phyloP scores from a whole-genome alignment of 2,329 filamentous ascomycete genomes.

The Fusarium kyushuense region DNA sequence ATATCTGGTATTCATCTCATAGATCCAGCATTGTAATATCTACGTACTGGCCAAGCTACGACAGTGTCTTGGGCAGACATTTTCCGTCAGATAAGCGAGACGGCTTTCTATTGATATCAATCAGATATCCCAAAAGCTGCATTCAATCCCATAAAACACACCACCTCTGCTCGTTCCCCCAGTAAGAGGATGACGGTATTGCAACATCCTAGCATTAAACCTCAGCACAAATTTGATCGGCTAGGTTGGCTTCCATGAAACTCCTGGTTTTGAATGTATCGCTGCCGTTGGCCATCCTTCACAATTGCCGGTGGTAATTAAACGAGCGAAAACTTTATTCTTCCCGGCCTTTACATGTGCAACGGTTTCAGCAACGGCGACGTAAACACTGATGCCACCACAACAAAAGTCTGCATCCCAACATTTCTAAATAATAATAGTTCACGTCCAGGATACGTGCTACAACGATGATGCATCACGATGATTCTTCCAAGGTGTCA shows the following conservation, averaged over 20 bases:
- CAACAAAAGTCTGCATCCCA: conserved; percentile 5
- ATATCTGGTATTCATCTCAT: neutral
- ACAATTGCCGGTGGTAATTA: conserved; percentile 9
- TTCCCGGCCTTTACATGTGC: neutral
- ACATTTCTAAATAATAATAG: conserved; percentile 24
- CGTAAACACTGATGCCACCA: conserved; percentile 5
- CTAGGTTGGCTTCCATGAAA: neutral
- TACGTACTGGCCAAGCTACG: neutral
- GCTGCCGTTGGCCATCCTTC: neutral
- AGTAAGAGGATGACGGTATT: conserved; percentile 25
- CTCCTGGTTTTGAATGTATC: neutral
- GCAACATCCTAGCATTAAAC: conserved; percentile 11
- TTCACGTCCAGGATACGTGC: conserved; percentile 8
- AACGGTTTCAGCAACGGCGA: conserved; percentile 4
- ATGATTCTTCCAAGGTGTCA: conserved; percentile 10
- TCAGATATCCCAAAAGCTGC: neutral
- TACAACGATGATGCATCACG: conserved; percentile 15
- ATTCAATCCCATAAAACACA: conserved; percentile 2
- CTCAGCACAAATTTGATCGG: conserved; percentile 5
- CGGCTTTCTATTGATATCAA: conserved; percentile 7
- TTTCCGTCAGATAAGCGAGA: neutral
- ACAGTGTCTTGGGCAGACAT: neutral
- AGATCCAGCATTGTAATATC: neutral
- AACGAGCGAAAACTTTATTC: neutral
- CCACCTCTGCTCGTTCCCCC: neutral